Conservation (phyloP, 163 green algal genomes). For the Scenedesmus sp. region DNA sequence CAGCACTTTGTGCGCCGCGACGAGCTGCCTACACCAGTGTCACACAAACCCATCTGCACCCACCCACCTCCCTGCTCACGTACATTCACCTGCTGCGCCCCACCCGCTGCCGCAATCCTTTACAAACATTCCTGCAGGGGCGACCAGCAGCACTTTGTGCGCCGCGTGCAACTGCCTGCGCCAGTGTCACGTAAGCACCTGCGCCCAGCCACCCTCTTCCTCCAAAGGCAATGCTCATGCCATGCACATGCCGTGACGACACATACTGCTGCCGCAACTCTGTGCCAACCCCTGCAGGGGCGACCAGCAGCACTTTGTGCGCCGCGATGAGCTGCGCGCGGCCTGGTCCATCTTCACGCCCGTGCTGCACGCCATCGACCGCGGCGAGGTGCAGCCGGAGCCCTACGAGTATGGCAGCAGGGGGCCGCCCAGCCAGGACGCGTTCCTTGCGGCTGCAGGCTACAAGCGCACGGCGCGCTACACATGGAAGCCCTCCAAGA, state of each 20-base stretch:
- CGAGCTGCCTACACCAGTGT: too few relatives aligned
- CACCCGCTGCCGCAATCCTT: not conserved
- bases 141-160: slow-evolving; percentile 77
- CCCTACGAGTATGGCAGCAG: slow-evolving; percentile 51
- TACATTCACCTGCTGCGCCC: too few relatives aligned
- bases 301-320: slow-evolving; percentile 96
- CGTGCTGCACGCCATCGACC: slow-evolving; percentile 90
- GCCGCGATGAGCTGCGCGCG: slow-evolving; percentile 94
- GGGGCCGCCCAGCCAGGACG: slow-evolving; percentile 54
- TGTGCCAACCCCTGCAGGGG: slow-evolving; percentile 57
- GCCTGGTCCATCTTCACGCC: slow-evolving; percentile 97
- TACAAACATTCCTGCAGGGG: slow-evolving; percentile 56
- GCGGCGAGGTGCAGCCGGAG: slow-evolving; percentile 63
- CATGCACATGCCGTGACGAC: not conserved
- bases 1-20: slow-evolving; percentile 49
- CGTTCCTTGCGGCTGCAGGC: slow-evolving; percentile 46
- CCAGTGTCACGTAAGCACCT: too few relatives aligned
- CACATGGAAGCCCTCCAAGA: slow-evolving; percentile 33
- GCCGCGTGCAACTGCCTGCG: too few relatives aligned
- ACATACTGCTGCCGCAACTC: not conserved
- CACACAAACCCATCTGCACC: too few relatives aligned
- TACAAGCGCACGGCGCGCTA: slow-evolving; percentile 43
- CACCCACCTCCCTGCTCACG: too few relatives aligned
- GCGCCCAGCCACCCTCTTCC: too few relatives aligned
- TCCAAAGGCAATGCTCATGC: too few relatives aligned